Conservation (phyloP, 2,329 filamentous ascomycete genomes). For the Talaromyces sp. region DNA sequence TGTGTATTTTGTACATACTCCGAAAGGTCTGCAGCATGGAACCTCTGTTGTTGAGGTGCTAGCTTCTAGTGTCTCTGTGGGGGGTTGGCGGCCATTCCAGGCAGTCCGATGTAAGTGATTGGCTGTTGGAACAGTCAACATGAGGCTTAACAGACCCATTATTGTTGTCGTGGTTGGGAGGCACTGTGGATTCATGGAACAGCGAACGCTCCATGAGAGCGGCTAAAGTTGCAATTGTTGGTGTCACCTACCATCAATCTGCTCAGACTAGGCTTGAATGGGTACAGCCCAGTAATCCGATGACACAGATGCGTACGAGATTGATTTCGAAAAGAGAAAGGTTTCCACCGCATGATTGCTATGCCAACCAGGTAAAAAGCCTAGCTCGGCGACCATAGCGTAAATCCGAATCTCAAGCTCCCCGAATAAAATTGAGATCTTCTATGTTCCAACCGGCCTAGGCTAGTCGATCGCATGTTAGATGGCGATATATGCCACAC, state of each 20-base stretch:
- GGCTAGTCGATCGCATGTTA: constrained; percentile 7
- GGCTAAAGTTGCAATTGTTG: not conserved
- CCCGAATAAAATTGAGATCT: constrained; percentile 7
- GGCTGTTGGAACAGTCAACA: not conserved
- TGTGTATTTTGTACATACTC: not conserved
- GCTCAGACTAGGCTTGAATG: not conserved
- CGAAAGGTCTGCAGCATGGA: not conserved
- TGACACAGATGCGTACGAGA: not conserved
- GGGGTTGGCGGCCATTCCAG: not conserved
- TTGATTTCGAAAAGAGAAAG: not conserved
- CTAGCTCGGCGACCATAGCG: not conserved
- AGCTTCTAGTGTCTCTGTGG: not conserved
- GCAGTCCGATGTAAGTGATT: not conserved
- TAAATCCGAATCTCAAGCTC: not conserved
- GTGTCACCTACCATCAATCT: not conserved
- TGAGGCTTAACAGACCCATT: constrained; percentile 10
- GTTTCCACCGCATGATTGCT: not conserved
- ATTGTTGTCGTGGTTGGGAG: not conserved
- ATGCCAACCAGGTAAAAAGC: not conserved
- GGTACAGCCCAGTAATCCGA: not conserved
- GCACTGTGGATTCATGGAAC: not conserved
- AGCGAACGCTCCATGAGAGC: not conserved
- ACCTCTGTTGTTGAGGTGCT: not conserved
- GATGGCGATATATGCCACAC: not conserved
- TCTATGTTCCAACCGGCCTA: not conserved